These are phyloP conservation scores for Amanita thiersii DNA, from an alignment of 768 basidiomycete genomes.

Conservation along the genomic window DNA sequence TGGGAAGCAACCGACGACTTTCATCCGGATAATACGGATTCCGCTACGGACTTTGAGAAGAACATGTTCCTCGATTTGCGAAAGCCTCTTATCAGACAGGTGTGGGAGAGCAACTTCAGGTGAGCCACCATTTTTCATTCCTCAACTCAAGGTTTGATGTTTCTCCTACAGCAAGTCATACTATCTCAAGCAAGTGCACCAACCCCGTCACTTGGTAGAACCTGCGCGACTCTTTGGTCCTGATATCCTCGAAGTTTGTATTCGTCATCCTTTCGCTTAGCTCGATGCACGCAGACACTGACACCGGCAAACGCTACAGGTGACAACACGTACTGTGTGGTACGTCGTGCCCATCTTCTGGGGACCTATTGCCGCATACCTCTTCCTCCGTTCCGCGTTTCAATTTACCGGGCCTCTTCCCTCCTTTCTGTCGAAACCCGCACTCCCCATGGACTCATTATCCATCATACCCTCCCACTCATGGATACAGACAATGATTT, in stretches of 20 bases:
- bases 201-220: constrained; percentile 80
- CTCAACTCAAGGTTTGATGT: constrained; percentile 5
- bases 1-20: constrained; percentile 91
- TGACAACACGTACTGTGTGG: constrained; percentile 88
- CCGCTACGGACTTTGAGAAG: constrained; percentile 73
- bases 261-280: constrained; percentile 1
- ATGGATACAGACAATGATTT: constrained; percentile 46
- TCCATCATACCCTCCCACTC: constrained; percentile 40
- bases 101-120: constrained; percentile 86
- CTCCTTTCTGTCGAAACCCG: constrained; percentile 47
- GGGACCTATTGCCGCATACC: constrained; percentile 77
- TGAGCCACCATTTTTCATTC: constrained; percentile 19
- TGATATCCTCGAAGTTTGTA: constrained; percentile 64
- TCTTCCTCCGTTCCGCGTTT: constrained; percentile 73
- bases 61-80: constrained; percentile 89
- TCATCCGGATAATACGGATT: constrained; percentile 84
- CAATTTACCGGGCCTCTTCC: constrained; percentile 75
- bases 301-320: constrained; percentile 51
- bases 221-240: constrained; percentile 86
- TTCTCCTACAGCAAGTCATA: constrained; percentile 69
- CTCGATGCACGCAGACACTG: not conserved
- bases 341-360: constrained; percentile 89
- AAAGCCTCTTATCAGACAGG: constrained; percentile 76
- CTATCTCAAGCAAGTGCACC: constrained; percentile 94
- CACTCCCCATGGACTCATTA: constrained; percentile 43